Base-by-base conservation (phyloP, 495 filamentous ascomycete species). In the Neurospora intermedia region DNA sequence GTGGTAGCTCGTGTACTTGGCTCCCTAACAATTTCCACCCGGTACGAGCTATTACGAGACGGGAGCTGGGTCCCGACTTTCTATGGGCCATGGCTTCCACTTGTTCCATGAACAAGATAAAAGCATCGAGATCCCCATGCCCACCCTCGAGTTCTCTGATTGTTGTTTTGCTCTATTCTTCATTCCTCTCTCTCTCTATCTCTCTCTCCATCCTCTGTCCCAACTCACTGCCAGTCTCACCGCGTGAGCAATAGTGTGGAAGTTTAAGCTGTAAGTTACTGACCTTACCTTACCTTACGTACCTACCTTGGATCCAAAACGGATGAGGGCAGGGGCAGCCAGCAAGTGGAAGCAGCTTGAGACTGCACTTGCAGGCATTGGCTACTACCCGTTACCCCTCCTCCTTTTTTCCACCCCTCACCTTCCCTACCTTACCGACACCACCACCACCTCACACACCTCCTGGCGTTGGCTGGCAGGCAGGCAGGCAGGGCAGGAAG, bases 21-120 rank as follows among this genome's bases (percentile, higher is more conserved):
- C 69, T 69, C 78, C 69, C 74, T 80, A 80, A 80, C 78, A 79
- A 72, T 76, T 75, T 54, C 43, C 54, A 66, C 23, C 54, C 54
- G 31, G 54, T 66, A 62, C 46, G 20, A 11, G 46, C 1, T 5
- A 48, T 59, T 38, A 31, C 54, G 54, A 16, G 27, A 39, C 35
- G 39, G 6, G 39, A 66, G 48, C 48, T 38, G 54, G 23, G 54
- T 18, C 35, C 54, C 54, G 27, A 66, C 54, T 35, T 66, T 66
- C 54, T 35, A 66, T 66, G 54, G 54, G 54, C 20, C 48, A 59
- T 59, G 48, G 27, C 69, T 54, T 20, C 27, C 69, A 31, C 27
- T 43, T 31, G 39, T 66, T 20, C 45, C 23, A 42, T 27, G 45
- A 69, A 69, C 27, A 74, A 69, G 74, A 76, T 75, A 78, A 79